phyloP scores from a whole-genome alignment of 1,284 basidiomycete species.

The Apiotrichum veenhuisii region DNA sequence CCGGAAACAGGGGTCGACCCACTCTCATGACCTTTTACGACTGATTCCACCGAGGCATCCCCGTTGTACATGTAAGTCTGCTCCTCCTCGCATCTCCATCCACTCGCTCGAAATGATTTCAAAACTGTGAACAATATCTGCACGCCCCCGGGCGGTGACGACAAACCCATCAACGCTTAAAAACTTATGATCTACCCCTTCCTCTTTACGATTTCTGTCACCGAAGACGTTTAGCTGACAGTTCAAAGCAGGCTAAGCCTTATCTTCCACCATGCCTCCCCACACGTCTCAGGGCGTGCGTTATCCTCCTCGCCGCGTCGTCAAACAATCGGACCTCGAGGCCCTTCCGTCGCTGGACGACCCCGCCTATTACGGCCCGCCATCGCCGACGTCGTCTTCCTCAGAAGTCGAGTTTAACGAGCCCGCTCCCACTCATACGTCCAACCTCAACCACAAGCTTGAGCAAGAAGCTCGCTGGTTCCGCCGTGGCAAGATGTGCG shows the following conservation, averaged over 20 bases:
- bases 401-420: constrained; percentile 20
- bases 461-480: constrained; percentile 38
- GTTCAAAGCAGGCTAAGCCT: not conserved
- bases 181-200: constrained; percentile 12
- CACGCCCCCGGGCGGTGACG: constrained; percentile 22
- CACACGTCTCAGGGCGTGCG: constrained; percentile 8
- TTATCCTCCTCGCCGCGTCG: not conserved
- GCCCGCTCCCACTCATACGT: constrained; percentile 23
- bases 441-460: constrained; percentile 47
- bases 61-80: constrained; percentile 7
- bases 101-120: constrained; percentile 12
- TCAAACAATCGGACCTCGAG: constrained; percentile 34
- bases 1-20: not conserved
- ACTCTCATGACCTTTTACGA: not conserved
- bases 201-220: not conserved
- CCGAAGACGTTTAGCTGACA: constrained; percentile 1
- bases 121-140: constrained; percentile 27
- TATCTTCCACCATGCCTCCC: constrained; percentile 19
- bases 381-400: constrained; percentile 29
- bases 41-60: not conserved
- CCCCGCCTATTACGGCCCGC: constrained; percentile 35
- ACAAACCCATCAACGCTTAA: constrained; percentile 27
- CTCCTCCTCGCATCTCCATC: not conserved
- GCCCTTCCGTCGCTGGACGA: constrained; percentile 41
- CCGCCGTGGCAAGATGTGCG: constrained; percentile 46